Evolutionary conservation across 192 early-diverging fungal genomes (phyloP).

Genomic region (Entomortierella chlamydospora): DNA sequence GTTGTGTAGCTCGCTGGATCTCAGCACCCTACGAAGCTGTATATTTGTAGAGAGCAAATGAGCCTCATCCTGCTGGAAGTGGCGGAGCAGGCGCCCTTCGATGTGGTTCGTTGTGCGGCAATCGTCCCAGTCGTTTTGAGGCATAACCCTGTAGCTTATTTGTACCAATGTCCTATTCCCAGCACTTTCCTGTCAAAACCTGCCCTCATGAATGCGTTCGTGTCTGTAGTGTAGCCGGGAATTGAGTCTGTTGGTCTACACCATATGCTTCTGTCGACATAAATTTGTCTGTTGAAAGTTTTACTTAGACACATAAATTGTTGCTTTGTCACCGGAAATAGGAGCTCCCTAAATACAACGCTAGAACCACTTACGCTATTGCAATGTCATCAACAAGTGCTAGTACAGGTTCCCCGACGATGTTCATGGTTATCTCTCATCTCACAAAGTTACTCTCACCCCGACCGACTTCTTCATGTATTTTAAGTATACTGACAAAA

Average conservation of each 20-base stretch:
- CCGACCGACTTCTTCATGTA: background rate
- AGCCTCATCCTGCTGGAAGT: conserved; percentile 5
- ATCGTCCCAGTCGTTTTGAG: too few relatives aligned
- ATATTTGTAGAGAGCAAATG: too few relatives aligned
- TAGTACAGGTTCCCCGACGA: background rate
- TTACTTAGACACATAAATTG: background rate
- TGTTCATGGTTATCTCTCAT: background rate
- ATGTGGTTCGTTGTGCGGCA: too few relatives aligned
- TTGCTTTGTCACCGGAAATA: background rate
- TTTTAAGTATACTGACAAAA: background rate
- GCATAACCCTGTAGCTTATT: too few relatives aligned
- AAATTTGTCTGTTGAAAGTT: too few relatives aligned
- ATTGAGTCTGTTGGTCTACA: background rate
- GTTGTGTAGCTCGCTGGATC: too few relatives aligned
- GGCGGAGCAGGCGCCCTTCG: too few relatives aligned
- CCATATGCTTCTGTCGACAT: too few relatives aligned
- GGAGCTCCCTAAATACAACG: background rate
- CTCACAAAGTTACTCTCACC: background rate
- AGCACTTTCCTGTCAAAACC: conserved; percentile 20
- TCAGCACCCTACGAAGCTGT: too few relatives aligned
- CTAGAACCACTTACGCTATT: background rate
- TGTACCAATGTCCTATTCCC: conserved; percentile 3
- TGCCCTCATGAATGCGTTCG: conserved; percentile 10
- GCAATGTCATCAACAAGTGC: too few relatives aligned
- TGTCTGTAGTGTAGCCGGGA: conserved; percentile 18